Evolutionary conservation across 2,329 filamentous ascomycete genomes (phyloP).

Genomic region (Cladosporium halotolerans): DNA sequence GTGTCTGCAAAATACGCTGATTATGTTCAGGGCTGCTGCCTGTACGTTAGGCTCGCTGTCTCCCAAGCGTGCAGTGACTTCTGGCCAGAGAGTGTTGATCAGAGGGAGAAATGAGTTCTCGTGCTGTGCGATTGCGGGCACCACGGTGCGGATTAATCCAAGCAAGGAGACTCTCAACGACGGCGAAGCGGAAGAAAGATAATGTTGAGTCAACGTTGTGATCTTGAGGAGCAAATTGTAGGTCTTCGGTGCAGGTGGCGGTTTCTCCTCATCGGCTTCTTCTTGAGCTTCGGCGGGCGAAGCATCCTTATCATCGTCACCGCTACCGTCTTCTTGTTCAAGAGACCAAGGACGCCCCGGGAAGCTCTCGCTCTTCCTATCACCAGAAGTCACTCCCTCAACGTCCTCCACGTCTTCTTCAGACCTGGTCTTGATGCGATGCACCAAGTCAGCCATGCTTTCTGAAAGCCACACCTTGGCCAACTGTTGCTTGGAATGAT

Average conservation of each 20-base stretch:
- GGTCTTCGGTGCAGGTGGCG: conserved; percentile 64
- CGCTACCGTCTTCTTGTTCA: conserved; percentile 31
- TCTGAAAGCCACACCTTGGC: conserved; percentile 19
- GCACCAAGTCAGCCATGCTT: conserved; percentile 42
- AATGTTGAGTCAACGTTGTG: conserved; percentile 76
- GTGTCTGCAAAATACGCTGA: conserved; percentile 61
- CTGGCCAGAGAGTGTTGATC: conserved; percentile 86
- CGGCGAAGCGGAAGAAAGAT: conserved; percentile 78
- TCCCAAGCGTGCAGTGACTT: conserved; percentile 61
- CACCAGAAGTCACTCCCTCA: conserved; percentile 1
- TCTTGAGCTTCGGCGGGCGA: conserved; percentile 21
- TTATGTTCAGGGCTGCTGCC: conserved; percentile 61
- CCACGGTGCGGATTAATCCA: conserved; percentile 65
- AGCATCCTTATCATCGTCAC: conserved; percentile 18
- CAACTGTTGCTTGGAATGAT: neutral
- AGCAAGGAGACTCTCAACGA: conserved; percentile 73
- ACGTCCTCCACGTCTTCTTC: conserved; percentile 1
- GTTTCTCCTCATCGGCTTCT: conserved; percentile 24
- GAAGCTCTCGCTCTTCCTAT: conserved; percentile 28
- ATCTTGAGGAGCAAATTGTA: conserved; percentile 79
- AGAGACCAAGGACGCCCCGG: conserved; percentile 26
- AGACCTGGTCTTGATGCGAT: conserved; percentile 14
- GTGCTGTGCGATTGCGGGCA: conserved; percentile 64
- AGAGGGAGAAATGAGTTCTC: conserved; percentile 82
- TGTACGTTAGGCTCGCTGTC: conserved; percentile 64